phyloP scores from a whole-genome alignment of 371 early-diverging fungal genomes.

The Choanephora cucurbitarum region DNA sequence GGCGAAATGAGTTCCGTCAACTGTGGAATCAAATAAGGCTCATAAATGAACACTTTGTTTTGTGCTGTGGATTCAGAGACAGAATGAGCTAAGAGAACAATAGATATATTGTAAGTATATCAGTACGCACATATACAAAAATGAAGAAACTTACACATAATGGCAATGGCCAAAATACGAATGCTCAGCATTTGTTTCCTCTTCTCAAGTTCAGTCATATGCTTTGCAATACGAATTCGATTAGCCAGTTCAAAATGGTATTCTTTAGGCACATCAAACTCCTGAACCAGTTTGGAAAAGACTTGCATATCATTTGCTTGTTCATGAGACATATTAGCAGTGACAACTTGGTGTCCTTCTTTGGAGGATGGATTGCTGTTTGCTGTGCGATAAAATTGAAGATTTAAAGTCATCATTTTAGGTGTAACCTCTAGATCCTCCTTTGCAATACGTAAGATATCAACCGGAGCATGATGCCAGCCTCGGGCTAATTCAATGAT shows the following conservation, averaged over 20 bases:
- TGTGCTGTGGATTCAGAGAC: conserved; percentile 71
- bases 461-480: conserved; percentile 56
- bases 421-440: conserved; percentile 48
- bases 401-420: conserved; percentile 50
- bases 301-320: conserved; percentile 42
- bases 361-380: conserved; percentile 1
- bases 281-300: conserved; percentile 46
- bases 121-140: too few relatives aligned
- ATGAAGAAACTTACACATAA: conserved; percentile 57
- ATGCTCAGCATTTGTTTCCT: conserved; percentile 67
- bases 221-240: conserved; percentile 74
- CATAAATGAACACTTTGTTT: conserved; percentile 78
- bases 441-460: conserved; percentile 47
- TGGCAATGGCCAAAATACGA: conserved; percentile 79
- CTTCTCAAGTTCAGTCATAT: conserved; percentile 46
- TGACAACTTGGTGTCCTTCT: conserved; percentile 27
- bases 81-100: conserved; percentile 46
- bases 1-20: conserved; percentile 78
- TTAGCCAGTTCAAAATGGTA: conserved; percentile 80
- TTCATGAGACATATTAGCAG: conserved; percentile 9
- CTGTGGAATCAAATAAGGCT: conserved; percentile 79
- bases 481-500: conserved; percentile 63
- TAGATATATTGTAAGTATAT: too few relatives aligned
- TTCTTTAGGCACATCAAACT: conserved; percentile 74
- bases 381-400: conserved; percentile 66